These are phyloP conservation scores for Fusarium subtropicale DNA, from an alignment of 2,329 filamentous ascomycete species.

Conservation along the genomic window DNA sequence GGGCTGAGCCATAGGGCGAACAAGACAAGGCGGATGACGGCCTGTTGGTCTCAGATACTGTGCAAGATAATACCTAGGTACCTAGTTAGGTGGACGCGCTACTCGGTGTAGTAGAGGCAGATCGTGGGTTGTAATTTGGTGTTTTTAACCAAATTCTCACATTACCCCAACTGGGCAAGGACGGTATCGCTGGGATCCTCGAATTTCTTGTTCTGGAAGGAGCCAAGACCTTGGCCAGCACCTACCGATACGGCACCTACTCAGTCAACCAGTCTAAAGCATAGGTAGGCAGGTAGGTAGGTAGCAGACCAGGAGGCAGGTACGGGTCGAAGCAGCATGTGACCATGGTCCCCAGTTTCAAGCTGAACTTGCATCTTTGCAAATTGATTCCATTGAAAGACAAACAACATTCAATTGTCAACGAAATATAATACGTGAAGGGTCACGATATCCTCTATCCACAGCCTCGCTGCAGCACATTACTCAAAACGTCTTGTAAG, in stretches of 20 bases:
- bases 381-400: constrained; percentile 1
- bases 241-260: neutral
- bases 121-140: constrained; percentile 13
- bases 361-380: neutral
- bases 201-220: constrained; percentile 33
- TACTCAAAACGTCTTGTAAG: neutral
- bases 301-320: constrained; percentile 2
- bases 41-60: neutral
- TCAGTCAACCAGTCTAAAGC: neutral
- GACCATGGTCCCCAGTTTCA: constrained; percentile 36
- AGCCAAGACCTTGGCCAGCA: constrained; percentile 17
- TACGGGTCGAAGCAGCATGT: constrained; percentile 31
- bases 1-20: constrained; percentile 20
- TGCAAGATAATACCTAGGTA: neutral
- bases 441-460: neutral
- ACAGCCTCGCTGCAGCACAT: neutral
- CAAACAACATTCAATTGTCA: neutral
- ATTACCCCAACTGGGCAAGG: constrained; percentile 23
- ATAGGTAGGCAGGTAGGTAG: neutral
- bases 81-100: neutral
- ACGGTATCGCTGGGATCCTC: neutral
- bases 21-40: constrained; percentile 2
- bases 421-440: neutral
- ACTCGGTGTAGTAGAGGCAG: constrained; percentile 4
- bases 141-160: constrained; percentile 6